phyloP scores from a whole-genome alignment of 2,329 filamentous ascomycete species.

The Periconia digitata region DNA sequence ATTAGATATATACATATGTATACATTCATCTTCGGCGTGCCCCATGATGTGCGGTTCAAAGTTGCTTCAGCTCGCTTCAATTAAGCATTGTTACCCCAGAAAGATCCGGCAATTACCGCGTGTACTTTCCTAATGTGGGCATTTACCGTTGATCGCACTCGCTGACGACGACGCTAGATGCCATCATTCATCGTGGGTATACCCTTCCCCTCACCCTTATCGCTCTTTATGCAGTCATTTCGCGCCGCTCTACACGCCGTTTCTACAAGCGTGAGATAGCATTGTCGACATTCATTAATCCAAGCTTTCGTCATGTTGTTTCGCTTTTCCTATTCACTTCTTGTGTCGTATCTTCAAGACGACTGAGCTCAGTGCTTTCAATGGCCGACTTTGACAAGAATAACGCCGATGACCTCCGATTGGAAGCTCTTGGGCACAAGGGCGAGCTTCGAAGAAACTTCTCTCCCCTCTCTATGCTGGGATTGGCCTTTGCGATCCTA shows the following conservation, averaged over 20 bases:
- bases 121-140: not conserved
- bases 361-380: constrained; percentile 7
- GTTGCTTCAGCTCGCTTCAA: not conserved
- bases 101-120: not conserved
- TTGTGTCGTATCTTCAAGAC: not conserved
- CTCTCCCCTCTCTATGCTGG: constrained; percentile 61
- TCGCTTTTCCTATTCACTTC: not conserved
- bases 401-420: constrained; percentile 37
- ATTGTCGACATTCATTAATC: not conserved
- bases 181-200: not conserved
- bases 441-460: constrained; percentile 62
- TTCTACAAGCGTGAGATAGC: not conserved
- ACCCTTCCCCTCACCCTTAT: not conserved
- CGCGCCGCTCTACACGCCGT: constrained; percentile 3
- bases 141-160: not conserved
- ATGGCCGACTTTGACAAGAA: constrained; percentile 20
- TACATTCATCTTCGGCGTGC: too few species aligned
- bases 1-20: too few species aligned
- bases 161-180: not conserved
- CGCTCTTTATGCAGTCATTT: not conserved
- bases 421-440: constrained; percentile 55
- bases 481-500: constrained; percentile 63
- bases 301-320: not conserved
- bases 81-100: constrained; percentile 1
- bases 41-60: not conserved